Evolutionary conservation across 768 basidiomycete species (phyloP).

Genomic region (Scleroderma citrinum): DNA sequence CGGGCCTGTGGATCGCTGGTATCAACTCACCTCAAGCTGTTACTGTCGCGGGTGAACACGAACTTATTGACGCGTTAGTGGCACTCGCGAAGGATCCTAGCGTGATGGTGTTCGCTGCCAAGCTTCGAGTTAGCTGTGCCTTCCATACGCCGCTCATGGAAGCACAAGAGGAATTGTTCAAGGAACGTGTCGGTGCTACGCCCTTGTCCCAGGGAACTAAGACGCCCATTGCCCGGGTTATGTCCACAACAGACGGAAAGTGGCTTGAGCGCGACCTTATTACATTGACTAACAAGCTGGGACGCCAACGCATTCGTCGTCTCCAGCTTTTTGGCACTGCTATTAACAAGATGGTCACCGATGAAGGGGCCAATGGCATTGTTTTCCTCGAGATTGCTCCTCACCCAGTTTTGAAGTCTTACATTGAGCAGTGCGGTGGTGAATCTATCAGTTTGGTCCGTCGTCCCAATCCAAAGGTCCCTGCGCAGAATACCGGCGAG

Average conservation of each 20-base stretch:
- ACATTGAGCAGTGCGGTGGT: conserved; percentile 30
- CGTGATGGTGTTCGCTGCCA: conserved; percentile 21
- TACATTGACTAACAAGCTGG: conserved; percentile 29
- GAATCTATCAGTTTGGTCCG: conserved; percentile 24
- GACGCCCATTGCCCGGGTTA: conserved; percentile 21
- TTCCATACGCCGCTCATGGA: conserved; percentile 34
- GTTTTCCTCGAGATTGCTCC: conserved; percentile 29
- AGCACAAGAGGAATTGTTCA: conserved; percentile 28
- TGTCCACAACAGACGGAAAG: conserved; percentile 31
- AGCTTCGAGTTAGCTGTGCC: conserved; percentile 28
- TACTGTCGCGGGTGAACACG: conserved; percentile 27
- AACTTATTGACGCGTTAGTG: conserved; percentile 25
- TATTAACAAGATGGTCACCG: conserved; percentile 25
- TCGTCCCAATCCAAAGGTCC: conserved; percentile 27
- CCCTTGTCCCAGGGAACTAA: conserved; percentile 15
- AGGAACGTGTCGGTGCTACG: conserved; percentile 14
- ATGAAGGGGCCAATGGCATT: conserved; percentile 23
- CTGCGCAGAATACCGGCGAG: conserved; percentile 28
- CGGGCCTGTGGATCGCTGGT: conserved; percentile 30
- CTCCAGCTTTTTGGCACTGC: conserved; percentile 31
- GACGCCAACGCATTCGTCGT: conserved; percentile 30
- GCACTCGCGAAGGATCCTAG: conserved; percentile 22
- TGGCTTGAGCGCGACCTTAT: conserved; percentile 25
- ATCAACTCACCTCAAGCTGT: conserved; percentile 35
- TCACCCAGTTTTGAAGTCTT: conserved; percentile 31